Conservation (phyloP, 2,329 filamentous ascomycete genomes). For the Cordyceps tenuipes region DNA sequence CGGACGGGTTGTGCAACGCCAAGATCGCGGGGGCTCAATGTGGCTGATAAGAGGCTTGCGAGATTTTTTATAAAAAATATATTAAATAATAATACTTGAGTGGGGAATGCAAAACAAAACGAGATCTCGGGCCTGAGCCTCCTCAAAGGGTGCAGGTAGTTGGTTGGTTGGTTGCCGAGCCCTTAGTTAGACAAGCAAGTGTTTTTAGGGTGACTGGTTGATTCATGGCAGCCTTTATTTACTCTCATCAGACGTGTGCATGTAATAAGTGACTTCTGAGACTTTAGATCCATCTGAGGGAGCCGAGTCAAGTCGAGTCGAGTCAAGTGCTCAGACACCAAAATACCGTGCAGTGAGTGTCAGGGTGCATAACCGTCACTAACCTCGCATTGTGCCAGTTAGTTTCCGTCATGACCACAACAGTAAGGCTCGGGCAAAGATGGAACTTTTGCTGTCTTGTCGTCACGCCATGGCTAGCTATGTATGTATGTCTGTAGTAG, state of each 20-base stretch:
- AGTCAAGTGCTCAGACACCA: no score
- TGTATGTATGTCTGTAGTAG: no score
- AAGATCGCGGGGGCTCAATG: slow-evolving; percentile 7
- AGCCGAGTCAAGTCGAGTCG: no score
- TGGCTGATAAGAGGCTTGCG: background rate
- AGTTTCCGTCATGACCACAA: no score
- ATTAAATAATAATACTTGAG: background rate
- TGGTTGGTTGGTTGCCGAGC: background rate
- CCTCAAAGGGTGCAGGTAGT: slow-evolving; percentile 9
- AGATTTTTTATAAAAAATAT: background rate
- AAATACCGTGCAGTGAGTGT: no score
- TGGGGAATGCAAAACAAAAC: background rate
- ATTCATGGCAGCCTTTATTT: background rate
- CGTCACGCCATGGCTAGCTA: no score
- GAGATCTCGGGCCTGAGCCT: slow-evolving; percentile 6
- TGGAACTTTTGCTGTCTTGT: background rate
- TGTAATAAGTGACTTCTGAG: no score
- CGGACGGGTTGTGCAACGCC: background rate
- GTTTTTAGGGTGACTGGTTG: background rate
- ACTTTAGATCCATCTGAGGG: no score
- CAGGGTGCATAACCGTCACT: no score
- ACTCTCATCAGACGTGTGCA: no score
- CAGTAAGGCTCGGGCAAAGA: no score
- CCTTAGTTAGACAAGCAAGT: background rate
- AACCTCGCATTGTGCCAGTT: no score